Percentiles rank a stretch among this genome's conserved stretches.
Evolutionary conservation across 2,329 filamentous ascomycete species (phyloP).

Genomic region (Pezizomycotina sp.): DNA sequence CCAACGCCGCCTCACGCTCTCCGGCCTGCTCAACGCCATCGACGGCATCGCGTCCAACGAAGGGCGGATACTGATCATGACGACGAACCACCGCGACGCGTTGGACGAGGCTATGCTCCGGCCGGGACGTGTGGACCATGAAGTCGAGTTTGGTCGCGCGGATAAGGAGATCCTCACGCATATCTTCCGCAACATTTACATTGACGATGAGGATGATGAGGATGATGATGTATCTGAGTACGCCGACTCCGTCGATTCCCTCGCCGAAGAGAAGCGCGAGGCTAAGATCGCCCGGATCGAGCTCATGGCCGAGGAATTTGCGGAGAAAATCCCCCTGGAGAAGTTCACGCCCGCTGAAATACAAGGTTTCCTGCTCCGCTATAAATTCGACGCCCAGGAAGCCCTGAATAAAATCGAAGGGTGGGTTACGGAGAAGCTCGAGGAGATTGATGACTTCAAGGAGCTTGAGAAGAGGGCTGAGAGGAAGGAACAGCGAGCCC

Average conservation of each 20-base stretch:
- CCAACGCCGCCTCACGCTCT: constrained; percentile 38
- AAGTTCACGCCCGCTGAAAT: constrained; percentile 46
- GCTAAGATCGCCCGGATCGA: constrained; percentile 27
- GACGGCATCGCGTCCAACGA: constrained; percentile 54
- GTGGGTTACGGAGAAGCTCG: constrained; percentile 36
- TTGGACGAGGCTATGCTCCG: constrained; percentile 26
- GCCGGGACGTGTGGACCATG: constrained; percentile 31
- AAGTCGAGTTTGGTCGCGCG: constrained; percentile 42
- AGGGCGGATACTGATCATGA: constrained; percentile 27
- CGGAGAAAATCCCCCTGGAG: constrained; percentile 36
- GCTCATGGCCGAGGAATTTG: constrained; percentile 33
- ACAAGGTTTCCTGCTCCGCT: constrained; percentile 41
- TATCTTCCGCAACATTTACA: constrained; percentile 44
- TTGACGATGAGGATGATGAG: constrained; percentile 27
- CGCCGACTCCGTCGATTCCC: constrained; percentile 25
- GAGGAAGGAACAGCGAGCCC: constrained; percentile 34
- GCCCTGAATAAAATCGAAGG: constrained; percentile 35
- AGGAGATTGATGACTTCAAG: constrained; percentile 45
- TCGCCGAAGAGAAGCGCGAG: constrained; percentile 25
- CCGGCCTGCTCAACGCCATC: constrained; percentile 66
- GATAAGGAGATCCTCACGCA: constrained; percentile 37
- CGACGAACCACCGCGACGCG: constrained; percentile 25
- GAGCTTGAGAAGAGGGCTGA: constrained; percentile 55
- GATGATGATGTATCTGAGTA: constrained; percentile 15
- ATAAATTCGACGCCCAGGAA: constrained; percentile 38